A percentile compares a stretch with the other conserved stretches of the same genome.
These are phyloP conservation scores for Podaxis sp. DNA, from an alignment of 768 basidiomycete species.

Conservation along the genomic window DNA sequence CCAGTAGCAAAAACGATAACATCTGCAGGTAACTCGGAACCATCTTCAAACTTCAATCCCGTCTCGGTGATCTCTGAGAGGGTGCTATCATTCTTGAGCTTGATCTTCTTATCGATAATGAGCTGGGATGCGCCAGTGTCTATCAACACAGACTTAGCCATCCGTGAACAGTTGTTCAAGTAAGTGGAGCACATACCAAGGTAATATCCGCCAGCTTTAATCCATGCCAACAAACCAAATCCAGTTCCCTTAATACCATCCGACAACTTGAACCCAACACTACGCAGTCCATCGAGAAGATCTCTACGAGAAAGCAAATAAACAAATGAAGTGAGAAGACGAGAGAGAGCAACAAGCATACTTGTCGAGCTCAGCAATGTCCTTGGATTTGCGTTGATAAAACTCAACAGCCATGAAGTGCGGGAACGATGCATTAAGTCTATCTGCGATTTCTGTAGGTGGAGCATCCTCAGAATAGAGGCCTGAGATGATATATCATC, in stretches of 20 bases:
- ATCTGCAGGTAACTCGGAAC: conserved; percentile 43
- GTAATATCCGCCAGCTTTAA: conserved; percentile 33
- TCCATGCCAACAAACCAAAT: conserved; percentile 25
- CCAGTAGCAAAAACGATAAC: conserved; percentile 60
- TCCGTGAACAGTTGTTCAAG: too few relatives aligned
- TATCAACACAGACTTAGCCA: conserved; percentile 14
- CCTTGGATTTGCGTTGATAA: conserved; percentile 15
- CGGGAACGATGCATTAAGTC: conserved; percentile 44
- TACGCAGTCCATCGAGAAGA: conserved; percentile 33
- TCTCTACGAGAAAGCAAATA: conserved; percentile 18
- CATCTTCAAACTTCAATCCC: conserved; percentile 46
- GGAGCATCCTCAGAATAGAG: conserved; percentile 45
- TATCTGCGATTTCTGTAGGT: conserved; percentile 46
- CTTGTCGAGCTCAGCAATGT: conserved; percentile 33
- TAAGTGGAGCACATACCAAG: conserved; percentile 21
- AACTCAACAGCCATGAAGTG: conserved; percentile 22
- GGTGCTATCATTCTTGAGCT: conserved; percentile 57
- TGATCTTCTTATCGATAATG: conserved; percentile 66
- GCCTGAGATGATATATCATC: conserved; percentile 11
- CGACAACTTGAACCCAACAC: conserved; percentile 42
- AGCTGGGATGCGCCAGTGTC: conserved; percentile 58
- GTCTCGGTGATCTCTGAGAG: conserved; percentile 40
- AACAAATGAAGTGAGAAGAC: neutral
- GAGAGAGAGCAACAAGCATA: conserved; percentile 10
- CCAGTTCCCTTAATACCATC: conserved; percentile 37